Evolutionary conservation across 495 filamentous ascomycete species (phyloP), one percentile per base, ranked within the genome.

Genomic region (Hypoxylon fragiforme): DNA sequence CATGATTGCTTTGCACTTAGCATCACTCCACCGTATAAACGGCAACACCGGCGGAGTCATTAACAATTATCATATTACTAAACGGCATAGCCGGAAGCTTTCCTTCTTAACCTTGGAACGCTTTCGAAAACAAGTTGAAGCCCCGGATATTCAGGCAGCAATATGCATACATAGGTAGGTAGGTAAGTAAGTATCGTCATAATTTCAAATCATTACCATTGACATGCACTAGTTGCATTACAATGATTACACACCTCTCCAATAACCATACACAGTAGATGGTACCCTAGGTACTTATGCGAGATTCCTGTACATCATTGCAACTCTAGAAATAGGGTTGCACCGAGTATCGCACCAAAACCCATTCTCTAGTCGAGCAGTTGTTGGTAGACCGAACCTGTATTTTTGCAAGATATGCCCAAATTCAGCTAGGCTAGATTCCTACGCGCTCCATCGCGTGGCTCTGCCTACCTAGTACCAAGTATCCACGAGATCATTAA

Each of bases 41-140:
- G 65, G 65, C 48, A 57, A 65, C 58, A 49, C 65, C 65, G 65
- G 64, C 64, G 62, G 62, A 65, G 62, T 63, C 49, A 59, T 60
- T 59, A 59, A 67, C 61, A 64, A 64, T 50, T 62, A 59, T 61
- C 60, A 66, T 60, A 66, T 53, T 59, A 49, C 30, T 50, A 19
- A 54, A 15, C 55, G 50, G 54, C 42, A 60, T 18, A 21, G 19
- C 58, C 42, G 45, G 50, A 38, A 51, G 28, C 16, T 31, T 51
- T 32, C 24, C 44, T 51, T n/a, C n/a, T n/a, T n/a, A n/a, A n/a
- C n/a, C n/a, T n/a, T n/a, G n/a, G n/a, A 21, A 50, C 32, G 7
- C 14, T 39, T 35, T 16, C 7, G 37, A 38, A 13, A 13, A 42
- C 8, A 11, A 38, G 14, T 14, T 16, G 18, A 20, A 24, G n/a